Evolutionary conservation across 2,329 filamentous ascomycete species (phyloP), one percentile per base, ranked within the genome.

Genomic region (Xylaria sp.): DNA sequence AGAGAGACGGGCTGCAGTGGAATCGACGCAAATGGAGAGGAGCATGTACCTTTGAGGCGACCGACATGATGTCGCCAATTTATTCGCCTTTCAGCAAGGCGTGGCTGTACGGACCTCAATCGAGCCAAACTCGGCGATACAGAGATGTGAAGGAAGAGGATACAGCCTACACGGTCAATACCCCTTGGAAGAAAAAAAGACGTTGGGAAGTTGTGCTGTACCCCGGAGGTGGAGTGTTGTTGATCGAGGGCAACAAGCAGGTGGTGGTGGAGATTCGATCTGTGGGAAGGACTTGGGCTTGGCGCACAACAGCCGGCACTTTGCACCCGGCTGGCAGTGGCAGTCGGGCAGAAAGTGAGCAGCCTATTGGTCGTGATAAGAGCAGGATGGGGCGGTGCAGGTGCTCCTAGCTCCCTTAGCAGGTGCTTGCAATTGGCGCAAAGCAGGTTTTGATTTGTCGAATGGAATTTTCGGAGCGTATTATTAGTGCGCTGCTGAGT

Each of bases 21-120:
- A 58, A 47, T 30, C 23, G 5, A 16, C 13, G 47, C 23, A 50
- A 54, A 49, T 16, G 47, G 46, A 54, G 50, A 39, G 10, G 39
- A 66, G 30, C 34, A 77, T 80, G 64, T 75, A 85, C 82, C 80
- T 84, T 82, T 67, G 80, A 81, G 76, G 78, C 81, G 80, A 84
- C 80, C 78, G 81, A 83, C 82, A 84, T 84, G 73, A 76, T 83
- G 82, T 77, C 80, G 76, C 75, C 76, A 70, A 73, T 76, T 76
- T 77, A 74, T 76, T 80, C 78, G 79, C 80, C 80, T 81, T 77
- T 73, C 71, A 73, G 72, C 71, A 76, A 79, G 77, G 76, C 76
- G 76, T 74, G 71, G 68, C 71, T 72, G 66, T 72, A 58, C 60
- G 65, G 65, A 68, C 69, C 70, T 71, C 70, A 69, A 66, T 70